Percentiles rank a stretch among this genome's conserved stretches.
These are phyloP conservation scores for Nannochloris sp. DNA, from an alignment of 139 green algal species.

Conservation along the genomic window DNA sequence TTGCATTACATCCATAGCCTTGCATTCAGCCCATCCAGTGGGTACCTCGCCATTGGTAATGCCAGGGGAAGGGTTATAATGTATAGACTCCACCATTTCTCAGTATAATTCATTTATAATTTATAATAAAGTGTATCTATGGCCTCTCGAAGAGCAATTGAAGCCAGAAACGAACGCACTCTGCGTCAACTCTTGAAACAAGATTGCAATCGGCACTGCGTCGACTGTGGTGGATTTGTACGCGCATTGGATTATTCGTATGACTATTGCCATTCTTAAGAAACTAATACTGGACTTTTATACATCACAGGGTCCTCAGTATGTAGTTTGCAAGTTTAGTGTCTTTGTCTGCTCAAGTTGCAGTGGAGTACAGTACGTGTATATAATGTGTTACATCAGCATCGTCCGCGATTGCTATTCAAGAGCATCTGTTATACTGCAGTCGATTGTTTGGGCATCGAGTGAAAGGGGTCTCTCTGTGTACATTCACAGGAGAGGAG, in stretches of 20 bases:
- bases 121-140: neutral
- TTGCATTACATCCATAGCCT: constrained; percentile 79
- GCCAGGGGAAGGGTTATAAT: constrained; percentile 74
- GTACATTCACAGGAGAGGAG: constrained; percentile 68
- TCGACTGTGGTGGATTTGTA: constrained; percentile 44
- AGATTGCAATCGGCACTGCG: constrained; percentile 44
- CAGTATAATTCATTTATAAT: neutral
- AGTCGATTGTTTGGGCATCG: constrained; percentile 71
- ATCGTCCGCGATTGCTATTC: neutral
- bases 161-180: neutral
- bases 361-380: constrained; percentile 70
- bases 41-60: constrained; percentile 82
- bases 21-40: constrained; percentile 75
- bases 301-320: constrained; percentile 58
- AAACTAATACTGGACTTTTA: too few species aligned
- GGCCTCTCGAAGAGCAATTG: neutral
- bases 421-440: constrained; percentile 11
- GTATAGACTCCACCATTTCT: constrained; percentile 86
- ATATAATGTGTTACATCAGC: neutral
- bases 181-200: neutral
- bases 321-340: constrained; percentile 55
- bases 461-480: constrained; percentile 69
- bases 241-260: neutral
- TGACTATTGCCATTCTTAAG: neutral
- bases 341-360: constrained; percentile 75